phyloP scores from a whole-genome alignment of 1,284 basidiomycete genomes.

The Serendipita sp. region DNA sequence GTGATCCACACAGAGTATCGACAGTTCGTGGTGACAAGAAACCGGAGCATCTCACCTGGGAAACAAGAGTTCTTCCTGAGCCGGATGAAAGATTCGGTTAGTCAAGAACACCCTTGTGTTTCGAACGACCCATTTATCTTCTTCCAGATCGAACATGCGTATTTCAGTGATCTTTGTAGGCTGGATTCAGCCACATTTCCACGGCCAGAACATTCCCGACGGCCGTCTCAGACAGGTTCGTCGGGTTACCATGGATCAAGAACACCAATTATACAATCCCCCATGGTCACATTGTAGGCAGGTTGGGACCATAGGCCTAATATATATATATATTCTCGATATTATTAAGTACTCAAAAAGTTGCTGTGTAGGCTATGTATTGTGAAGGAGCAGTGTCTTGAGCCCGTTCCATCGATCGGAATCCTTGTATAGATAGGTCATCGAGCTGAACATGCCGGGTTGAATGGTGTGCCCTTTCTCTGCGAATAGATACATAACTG shows the following conservation, averaged over 20 bases:
- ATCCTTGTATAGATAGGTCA: constrained; percentile 69
- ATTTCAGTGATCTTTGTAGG: neutral
- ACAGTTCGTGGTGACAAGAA: neutral
- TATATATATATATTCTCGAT: no score
- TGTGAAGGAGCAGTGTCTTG: constrained; percentile 65
- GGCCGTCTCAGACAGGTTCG: no score
- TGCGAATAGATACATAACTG: constrained; percentile 95
- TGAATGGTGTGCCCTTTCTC: constrained; percentile 79
- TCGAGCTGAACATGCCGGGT: constrained; percentile 82
- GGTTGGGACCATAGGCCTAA: no score
- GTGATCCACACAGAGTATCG: constrained; percentile 6
- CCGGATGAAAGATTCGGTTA: no score
- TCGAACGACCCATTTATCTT: neutral
- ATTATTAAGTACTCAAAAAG: no score
- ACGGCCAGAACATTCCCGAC: no score
- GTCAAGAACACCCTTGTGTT: constrained; percentile 1
- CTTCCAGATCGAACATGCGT: constrained; percentile 10
- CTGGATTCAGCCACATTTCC: no score
- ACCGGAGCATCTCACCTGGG: no score
- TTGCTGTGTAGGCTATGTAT: constrained; percentile 30
- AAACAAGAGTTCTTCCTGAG: no score
- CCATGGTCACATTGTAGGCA: no score
- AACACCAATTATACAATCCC: no score
- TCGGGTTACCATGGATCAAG: no score
- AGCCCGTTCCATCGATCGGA: constrained; percentile 61